Evolutionary conservation across 2,329 filamentous ascomycete genomes (phyloP).

Genomic region (Hymenoscyphus repandus): DNA sequence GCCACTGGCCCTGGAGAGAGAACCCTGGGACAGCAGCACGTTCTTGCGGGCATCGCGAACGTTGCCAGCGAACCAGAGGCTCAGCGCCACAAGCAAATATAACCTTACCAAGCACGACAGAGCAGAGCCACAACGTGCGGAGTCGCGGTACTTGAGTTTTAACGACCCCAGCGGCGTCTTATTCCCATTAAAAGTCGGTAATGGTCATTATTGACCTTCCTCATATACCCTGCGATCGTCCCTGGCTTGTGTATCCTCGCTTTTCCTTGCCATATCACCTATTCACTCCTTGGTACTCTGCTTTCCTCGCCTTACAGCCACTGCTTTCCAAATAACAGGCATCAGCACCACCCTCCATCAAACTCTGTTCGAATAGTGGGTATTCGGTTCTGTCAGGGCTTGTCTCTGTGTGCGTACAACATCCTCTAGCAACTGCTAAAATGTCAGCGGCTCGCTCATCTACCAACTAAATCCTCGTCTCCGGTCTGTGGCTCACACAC

Average conservation of each 20-base stretch:
- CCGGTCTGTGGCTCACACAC: constrained; percentile 19
- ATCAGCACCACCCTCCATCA: constrained; percentile 9
- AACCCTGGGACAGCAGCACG: constrained; percentile 3
- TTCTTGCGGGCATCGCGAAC: constrained; percentile 3
- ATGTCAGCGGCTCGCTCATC: constrained; percentile 18
- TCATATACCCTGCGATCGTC: constrained; percentile 3
- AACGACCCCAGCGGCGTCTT: neutral
- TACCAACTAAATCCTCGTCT: constrained; percentile 19
- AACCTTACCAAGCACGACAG: neutral
- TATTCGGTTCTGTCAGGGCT: neutral
- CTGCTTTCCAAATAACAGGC: neutral
- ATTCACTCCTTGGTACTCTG: neutral
- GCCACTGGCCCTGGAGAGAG: constrained; percentile 14
- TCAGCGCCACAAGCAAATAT: constrained; percentile 20
- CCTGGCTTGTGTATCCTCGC: neutral
- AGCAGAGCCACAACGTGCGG: constrained; percentile 11
- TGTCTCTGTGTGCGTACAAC: neutral
- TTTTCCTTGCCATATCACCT: neutral
- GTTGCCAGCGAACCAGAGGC: constrained; percentile 6
- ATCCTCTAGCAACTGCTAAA: constrained; percentile 10
- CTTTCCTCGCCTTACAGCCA: neutral
- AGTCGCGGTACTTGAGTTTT: constrained; percentile 15
- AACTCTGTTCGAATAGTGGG: constrained; percentile 8
- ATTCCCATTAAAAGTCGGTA: neutral
- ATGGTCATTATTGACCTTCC: constrained; percentile 4